These are phyloP conservation scores for Dactylorhiza incarnata DNA, from an alignment of 106 monocot species.

Conservation along the genomic window DNA sequence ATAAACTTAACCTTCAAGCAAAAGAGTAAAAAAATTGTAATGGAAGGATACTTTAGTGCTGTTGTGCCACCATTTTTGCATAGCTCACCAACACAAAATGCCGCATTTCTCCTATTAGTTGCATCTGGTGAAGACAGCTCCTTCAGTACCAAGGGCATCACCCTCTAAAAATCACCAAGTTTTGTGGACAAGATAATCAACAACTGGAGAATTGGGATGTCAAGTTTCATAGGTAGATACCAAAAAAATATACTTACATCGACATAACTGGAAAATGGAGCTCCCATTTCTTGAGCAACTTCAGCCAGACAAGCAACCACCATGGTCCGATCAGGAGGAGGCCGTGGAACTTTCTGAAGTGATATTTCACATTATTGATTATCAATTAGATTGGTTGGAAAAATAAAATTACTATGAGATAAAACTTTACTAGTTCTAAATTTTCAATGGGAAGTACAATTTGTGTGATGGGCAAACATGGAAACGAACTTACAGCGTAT, in stretches of 20 bases:
- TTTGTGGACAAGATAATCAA: neutral
- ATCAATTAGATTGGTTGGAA: neutral
- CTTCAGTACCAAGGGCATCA: slow-evolving; percentile 93
- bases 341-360: slow-evolving; percentile 71
- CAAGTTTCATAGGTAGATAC: neutral
- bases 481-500: slow-evolving; percentile 51
- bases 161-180: slow-evolving; percentile 36
- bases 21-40: neutral
- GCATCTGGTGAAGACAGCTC: slow-evolving; percentile 79
- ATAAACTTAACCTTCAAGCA: neutral
- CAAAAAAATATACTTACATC: slow-evolving; percentile 47
- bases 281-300: slow-evolving; percentile 96
- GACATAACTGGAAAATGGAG: slow-evolving; percentile 76
- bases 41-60: slow-evolving; percentile 70
- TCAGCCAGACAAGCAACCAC: slow-evolving; percentile 96
- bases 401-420: neutral
- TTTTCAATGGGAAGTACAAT: neutral
- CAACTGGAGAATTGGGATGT: neutral
- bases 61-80: slow-evolving; percentile 81
- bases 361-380: neutral
- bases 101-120: slow-evolving; percentile 96
- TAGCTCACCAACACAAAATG: slow-evolving; percentile 90
- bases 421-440: neutral
- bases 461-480: neutral
- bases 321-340: slow-evolving; percentile 87